Base-by-base conservation (phyloP, 768 basidiomycete species). In the Tulasnella sp. region DNA sequence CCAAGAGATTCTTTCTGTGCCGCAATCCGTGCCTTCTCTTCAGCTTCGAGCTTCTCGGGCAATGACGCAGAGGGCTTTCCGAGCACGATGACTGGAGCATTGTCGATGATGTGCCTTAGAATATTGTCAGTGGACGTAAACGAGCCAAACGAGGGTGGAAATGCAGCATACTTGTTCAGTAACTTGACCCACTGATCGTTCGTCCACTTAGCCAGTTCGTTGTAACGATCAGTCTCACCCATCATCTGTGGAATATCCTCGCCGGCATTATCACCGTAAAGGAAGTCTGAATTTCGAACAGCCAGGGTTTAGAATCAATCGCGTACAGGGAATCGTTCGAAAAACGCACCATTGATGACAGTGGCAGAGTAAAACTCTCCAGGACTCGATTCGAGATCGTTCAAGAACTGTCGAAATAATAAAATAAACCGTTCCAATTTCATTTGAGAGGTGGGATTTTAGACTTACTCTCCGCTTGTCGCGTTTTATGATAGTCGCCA, bases 11-110 rank as follows among this genome's bases (percentile, higher is more conserved):
- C 85, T 42, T 91, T 88, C 83, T 95, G 94, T 11, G 86, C 86
- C 3, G 88, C 89, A 37, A 96, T 86, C 75, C 96, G 91, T 18
- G 86, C 88, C 83, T 93, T 94, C 83, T 98, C 95, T 42, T 91
- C 90, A 61, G 87, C 87, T 81, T 96, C 93, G 35, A 99, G 87
- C 80, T 90, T 90, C 46, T 92, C 91, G 0, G 92, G 93, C 39
- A 99, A 88, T 18, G 85, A 85, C 5, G 94, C 92, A 1, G 98
- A 99, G 4, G 98, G 98, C 82, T 91, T 94, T 32, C 96, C 97
- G 42, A 91, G 84, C 71, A 98, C 86, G n/a, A 94, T 89, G 69
- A 94, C 86, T 29, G 90, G 89, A 26, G 91, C 87, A 0, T 90
- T 88, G 77, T 93, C 88, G 72, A 96, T 85, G 80, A 91, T 93